Conservation (phyloP, 164 flowering plant species). For the Vitis vinifera region ASM3070453v1 NC_081817.1:9189501-9190000, state of each 20-base stretch:
- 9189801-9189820: constrained; percentile 29
- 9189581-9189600: constrained; percentile 9
- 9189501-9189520: constrained; percentile 63
- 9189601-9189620: background rate
- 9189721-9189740: constrained; percentile 74
- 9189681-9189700: constrained; percentile 41
- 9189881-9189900: constrained; percentile 35
- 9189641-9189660: background rate
- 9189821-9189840: constrained; percentile 32
- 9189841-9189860: constrained; percentile 35
- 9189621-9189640: background rate
- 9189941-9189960: constrained; percentile 23
- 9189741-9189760: constrained; percentile 58
- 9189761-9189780: constrained; percentile 44
- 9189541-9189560: constrained; percentile 56
- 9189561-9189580: constrained; percentile 58
- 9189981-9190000: no score
- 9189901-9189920: constrained; percentile 27
- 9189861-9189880: constrained; percentile 33
- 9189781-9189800: constrained; percentile 42
- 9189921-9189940: constrained; percentile 31
- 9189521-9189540: constrained; percentile 68
- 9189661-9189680: constrained; percentile 69
- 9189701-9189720: constrained; percentile 47
- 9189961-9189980: background rate